phyloP scores from a whole-genome alignment of 768 basidiomycete species.

The Pulveroboletus sp. region DNA sequence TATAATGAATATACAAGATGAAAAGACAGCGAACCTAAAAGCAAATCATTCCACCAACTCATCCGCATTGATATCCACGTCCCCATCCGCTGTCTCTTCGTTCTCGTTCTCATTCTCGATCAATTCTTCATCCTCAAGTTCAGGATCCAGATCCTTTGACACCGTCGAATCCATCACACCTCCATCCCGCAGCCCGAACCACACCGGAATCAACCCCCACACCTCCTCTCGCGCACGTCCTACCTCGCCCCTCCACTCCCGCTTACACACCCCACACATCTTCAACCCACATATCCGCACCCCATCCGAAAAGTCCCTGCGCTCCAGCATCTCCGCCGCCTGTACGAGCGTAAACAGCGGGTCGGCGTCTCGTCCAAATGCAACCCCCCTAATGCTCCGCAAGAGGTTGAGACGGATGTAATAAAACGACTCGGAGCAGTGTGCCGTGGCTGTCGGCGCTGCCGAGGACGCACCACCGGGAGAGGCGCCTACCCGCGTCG shows the following conservation, averaged over 20 bases:
- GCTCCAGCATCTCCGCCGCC: constrained; percentile 66
- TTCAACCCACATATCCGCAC: constrained; percentile 48
- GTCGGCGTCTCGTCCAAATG: constrained; percentile 71
- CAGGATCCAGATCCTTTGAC: neutral
- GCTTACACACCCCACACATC: constrained; percentile 52
- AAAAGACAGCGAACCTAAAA: constrained; percentile 16
- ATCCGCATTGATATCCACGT: constrained; percentile 8
- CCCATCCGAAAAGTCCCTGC: constrained; percentile 70
- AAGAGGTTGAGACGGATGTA: constrained; percentile 73
- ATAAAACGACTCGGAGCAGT: constrained; percentile 69
- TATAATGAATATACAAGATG: neutral
- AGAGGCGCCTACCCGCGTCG: constrained; percentile 12
- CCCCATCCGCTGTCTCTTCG: constrained; percentile 13
- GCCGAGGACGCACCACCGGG: neutral
- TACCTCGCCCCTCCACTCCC: constrained; percentile 42
- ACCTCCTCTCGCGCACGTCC: constrained; percentile 54
- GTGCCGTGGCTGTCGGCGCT: constrained; percentile 8
- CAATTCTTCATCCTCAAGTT: neutral
- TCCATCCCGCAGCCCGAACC: constrained; percentile 52
- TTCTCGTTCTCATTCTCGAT: constrained; percentile 3
- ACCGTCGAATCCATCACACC: constrained; percentile 2
- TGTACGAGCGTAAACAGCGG: constrained; percentile 68
- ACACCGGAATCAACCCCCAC: constrained; percentile 58
- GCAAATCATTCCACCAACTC: constrained; percentile 14
- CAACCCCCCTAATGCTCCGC: constrained; percentile 68